Percentiles rank a stretch among this genome's conserved stretches.
phyloP scores from a whole-genome alignment of 1,139 yeast species.

The Suhomyces ambrosiae region DNA sequence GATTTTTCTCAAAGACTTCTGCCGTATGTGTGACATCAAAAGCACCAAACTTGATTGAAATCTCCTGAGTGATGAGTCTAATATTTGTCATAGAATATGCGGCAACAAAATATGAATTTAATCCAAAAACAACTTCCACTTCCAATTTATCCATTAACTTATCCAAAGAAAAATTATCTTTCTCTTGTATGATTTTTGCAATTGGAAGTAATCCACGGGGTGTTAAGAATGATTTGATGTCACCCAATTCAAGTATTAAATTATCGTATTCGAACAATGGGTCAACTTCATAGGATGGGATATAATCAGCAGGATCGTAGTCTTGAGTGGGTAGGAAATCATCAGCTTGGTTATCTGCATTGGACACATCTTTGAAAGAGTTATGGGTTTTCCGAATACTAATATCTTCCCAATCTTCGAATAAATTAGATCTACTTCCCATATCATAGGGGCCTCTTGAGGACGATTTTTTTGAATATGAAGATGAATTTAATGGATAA shows the following conservation, averaged over 20 bases:
- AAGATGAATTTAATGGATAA: slow-evolving; percentile 49
- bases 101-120: slow-evolving; percentile 40
- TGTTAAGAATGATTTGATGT: slow-evolving; percentile 37
- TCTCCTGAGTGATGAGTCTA: slow-evolving; percentile 53
- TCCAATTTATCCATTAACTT: slow-evolving; percentile 67
- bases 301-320: slow-evolving; percentile 46
- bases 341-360: neutral
- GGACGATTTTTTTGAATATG: neutral
- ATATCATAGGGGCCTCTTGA: too few relatives aligned
- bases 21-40: slow-evolving; percentile 20
- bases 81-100: slow-evolving; percentile 44
- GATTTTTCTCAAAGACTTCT: slow-evolving; percentile 21
- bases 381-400: neutral
- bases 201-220: slow-evolving; percentile 37
- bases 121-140: slow-evolving; percentile 51
- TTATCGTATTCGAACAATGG: slow-evolving; percentile 55
- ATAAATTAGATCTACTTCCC: neutral
- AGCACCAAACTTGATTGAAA: slow-evolving; percentile 50
- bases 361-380: neutral
- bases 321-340: slow-evolving; percentile 1
- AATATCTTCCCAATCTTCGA: neutral
- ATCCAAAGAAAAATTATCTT: slow-evolving; percentile 42
- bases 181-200: slow-evolving; percentile 34
- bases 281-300: slow-evolving; percentile 46
- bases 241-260: slow-evolving; percentile 55